phyloP scores from a whole-genome alignment of 441 rosid genomes.

The Erysimum pusillum region DNA sequence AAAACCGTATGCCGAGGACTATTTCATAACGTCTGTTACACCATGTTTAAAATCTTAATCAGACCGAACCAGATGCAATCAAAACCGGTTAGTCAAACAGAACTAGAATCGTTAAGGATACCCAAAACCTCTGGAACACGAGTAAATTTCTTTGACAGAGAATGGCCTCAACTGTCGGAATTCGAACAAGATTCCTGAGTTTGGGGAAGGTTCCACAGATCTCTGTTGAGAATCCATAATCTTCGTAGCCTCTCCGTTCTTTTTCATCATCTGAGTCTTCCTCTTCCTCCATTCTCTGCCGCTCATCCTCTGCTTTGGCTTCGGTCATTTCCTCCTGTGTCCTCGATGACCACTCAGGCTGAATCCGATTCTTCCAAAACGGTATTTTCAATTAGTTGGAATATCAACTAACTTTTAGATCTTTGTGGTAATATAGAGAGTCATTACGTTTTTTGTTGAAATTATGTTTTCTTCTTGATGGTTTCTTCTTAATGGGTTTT shows the following conservation, averaged over 20 bases:
- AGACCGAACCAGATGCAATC: no score
- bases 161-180: slow-evolving; percentile 40
- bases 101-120: no score
- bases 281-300: slow-evolving; percentile 43
- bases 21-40: no score
- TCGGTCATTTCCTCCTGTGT: slow-evolving; percentile 45
- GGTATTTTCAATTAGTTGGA: slow-evolving; percentile 40
- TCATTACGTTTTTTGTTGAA: no score
- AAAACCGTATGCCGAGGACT: no score
- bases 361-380: slow-evolving; percentile 59
- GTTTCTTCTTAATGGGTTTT: no score
- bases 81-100: no score
- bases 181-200: slow-evolving; percentile 49
- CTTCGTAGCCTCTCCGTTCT: slow-evolving; percentile 49
- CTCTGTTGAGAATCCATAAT: slow-evolving; percentile 19
- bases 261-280: slow-evolving; percentile 45
- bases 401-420: background rate
- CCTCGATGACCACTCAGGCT: slow-evolving; percentile 53
- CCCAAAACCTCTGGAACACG: background rate
- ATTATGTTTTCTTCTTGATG: no score
- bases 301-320: slow-evolving; percentile 50
- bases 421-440: no score
- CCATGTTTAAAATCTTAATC: no score
- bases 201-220: slow-evolving; percentile 32
- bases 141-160: background rate